Evolutionary conservation across 2,329 filamentous ascomycete species (phyloP), one percentile per base, ranked within the genome.

Genomic region (Neopestalotiopsis rosae): DNA sequence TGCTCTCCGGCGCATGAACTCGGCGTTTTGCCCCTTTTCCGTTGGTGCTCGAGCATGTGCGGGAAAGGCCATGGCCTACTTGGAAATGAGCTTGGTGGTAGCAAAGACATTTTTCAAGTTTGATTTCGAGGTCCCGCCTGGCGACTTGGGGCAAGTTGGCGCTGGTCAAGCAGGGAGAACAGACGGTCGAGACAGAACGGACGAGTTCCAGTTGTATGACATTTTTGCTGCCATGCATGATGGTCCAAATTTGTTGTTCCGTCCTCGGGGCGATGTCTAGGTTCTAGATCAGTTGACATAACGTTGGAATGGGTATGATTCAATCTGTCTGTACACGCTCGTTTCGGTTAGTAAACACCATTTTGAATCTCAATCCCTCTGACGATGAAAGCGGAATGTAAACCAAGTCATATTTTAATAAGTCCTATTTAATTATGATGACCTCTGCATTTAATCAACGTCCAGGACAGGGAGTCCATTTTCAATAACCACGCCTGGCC

Each of bases 11-110:
- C n/a, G 13, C 1, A 62, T 20, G 30, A 34, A 42, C 10, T 32
- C 24, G 1, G 20, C 76, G 75, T 76, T 72, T 34, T 65, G 68
- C 10, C 76, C 81, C 1, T 82, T 83, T 66, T 77, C 74, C 9
- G 68, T 78, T 0, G 81, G 81, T 0, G 76, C 79, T 0, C 72
- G 80, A n/a, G 74, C 72, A 30, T 83, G 81, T 62, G 73, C 79
- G n/a, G 80, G 79, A 1, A 79, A 78, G 64, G 70, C 68, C 13
- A 71, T 77, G 59, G 75, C 75, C 0, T 68, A 74, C 42, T 68
- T 74, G 32, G 71, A 74, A 61, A 34, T 70, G 24, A 71, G 70
- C 61, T 68, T 76, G 14, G 69, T 69, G 3, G 64, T 74, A 58
- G 74, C 72, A 1, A 72, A 70, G 66, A 68, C 71, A 6, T 57